A percentile compares a stretch with the other conserved stretches of the same genome.
Conservation (phyloP, 2,329 filamentous ascomycete genomes). For the Nothopassalora personata region DNA sequence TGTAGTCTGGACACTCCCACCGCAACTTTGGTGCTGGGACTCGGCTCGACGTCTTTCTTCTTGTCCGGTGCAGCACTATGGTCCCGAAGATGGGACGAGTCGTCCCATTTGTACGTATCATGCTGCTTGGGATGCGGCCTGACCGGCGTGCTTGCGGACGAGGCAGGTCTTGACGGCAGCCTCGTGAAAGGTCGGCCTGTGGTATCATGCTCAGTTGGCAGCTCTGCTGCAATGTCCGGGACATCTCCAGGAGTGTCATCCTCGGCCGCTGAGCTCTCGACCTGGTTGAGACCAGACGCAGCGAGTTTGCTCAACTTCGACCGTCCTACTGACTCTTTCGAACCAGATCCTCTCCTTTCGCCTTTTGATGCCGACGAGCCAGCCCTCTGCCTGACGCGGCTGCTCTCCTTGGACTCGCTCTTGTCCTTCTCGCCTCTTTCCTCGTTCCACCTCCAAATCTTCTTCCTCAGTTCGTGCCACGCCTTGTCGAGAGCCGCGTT, state of each 20-base stretch:
- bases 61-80: conserved; percentile 25
- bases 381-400: conserved; percentile 17
- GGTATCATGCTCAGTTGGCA: conserved; percentile 22
- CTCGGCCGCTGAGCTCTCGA: conserved; percentile 17
- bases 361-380: conserved; percentile 13
- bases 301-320: conserved; percentile 15
- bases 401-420: conserved; percentile 11
- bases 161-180: conserved; percentile 41
- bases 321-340: conserved; percentile 3
- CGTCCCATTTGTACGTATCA: conserved; percentile 48
- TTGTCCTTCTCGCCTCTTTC: conserved; percentile 30
- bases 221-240: conserved; percentile 10
- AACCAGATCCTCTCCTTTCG: conserved; percentile 17
- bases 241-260: conserved; percentile 7
- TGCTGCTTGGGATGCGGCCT: conserved; percentile 28
- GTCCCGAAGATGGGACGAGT: conserved; percentile 31
- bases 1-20: conserved; percentile 90
- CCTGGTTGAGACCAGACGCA: conserved; percentile 23
- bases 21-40: conserved; percentile 57
- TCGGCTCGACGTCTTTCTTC: conserved; percentile 27
- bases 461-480: conserved; percentile 33
- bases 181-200: conserved; percentile 50
- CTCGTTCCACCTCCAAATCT: conserved; percentile 32
- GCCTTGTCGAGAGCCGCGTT: conserved; percentile 33
- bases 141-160: conserved; percentile 25